Evolutionary conservation across 1,284 basidiomycete species (phyloP).

Genomic region (Microbotryum scabiosae): DNA sequence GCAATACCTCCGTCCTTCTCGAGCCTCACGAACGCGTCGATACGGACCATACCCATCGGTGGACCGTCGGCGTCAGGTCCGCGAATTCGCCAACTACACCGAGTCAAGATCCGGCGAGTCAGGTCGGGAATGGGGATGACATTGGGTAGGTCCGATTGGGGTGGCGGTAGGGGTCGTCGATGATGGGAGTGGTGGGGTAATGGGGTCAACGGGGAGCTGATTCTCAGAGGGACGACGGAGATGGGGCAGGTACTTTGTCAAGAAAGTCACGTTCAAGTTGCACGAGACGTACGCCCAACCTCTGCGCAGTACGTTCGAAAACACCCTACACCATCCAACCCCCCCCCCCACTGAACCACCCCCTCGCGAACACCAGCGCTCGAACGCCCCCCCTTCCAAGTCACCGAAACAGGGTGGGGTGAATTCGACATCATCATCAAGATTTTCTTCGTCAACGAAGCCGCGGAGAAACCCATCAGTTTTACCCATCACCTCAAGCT

Average conservation of each 20-base stretch:
- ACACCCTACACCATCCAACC: constrained; percentile 1
- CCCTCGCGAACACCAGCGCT: constrained; percentile 51
- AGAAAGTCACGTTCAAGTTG: constrained; percentile 91
- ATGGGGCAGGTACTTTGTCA: constrained; percentile 65
- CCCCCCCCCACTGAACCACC: background rate
- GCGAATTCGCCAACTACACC: constrained; percentile 45
- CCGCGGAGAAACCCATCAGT: constrained; percentile 79
- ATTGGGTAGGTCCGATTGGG: constrained; percentile 47
- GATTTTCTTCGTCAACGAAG: constrained; percentile 83
- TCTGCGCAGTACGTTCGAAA: constrained; percentile 60
- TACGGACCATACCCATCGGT: constrained; percentile 84
- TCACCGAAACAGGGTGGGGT: constrained; percentile 98
- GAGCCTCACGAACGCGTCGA: constrained; percentile 59
- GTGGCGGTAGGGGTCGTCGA: constrained; percentile 38
- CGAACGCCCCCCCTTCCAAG: constrained; percentile 87
- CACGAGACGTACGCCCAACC: constrained; percentile 95
- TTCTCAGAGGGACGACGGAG: background rate
- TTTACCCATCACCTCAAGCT: constrained; percentile 91
- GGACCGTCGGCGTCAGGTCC: constrained; percentile 86
- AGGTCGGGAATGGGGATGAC: constrained; percentile 44
- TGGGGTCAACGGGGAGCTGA: too few species aligned
- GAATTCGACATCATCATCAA: constrained; percentile 96
- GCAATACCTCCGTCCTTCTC: constrained; percentile 82
- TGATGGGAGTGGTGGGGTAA: constrained; percentile 34
- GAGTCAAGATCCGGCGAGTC: constrained; percentile 49